phyloP scores from a whole-genome alignment of 2,329 filamentous ascomycete species.

The Leptosphaerulina australis region DNA sequence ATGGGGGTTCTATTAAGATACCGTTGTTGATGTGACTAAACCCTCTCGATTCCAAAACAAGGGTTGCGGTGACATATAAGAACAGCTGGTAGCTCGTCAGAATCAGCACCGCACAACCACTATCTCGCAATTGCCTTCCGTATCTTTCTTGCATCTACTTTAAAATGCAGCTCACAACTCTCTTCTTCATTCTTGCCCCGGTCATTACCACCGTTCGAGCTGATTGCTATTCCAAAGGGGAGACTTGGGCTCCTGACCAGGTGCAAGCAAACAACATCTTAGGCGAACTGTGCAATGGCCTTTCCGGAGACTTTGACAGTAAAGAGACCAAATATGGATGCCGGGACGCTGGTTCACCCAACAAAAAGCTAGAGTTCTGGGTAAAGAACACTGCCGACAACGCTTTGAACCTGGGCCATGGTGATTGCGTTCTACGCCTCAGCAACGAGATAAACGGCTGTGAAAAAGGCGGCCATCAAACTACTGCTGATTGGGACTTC shows the following conservation, averaged over 20 bases:
- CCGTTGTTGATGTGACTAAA: too few relatives aligned
- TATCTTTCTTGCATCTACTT: background rate
- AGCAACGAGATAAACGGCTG: slow-evolving; percentile 8
- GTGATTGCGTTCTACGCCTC: slow-evolving; percentile 4
- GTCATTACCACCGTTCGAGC: slow-evolving; percentile 1
- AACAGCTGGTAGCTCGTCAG: too few relatives aligned
- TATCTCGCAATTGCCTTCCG: background rate
- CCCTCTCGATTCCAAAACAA: too few relatives aligned
- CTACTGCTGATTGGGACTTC: slow-evolving; percentile 1
- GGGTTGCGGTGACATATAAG: too few relatives aligned
- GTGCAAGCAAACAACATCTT: slow-evolving; percentile 4
- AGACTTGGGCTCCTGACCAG: background rate
- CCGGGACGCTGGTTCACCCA: background rate
- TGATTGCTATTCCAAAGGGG: background rate
- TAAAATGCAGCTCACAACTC: slow-evolving; percentile 1
- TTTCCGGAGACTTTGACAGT: background rate
- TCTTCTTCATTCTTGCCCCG: slow-evolving; percentile 1
- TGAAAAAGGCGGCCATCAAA: background rate
- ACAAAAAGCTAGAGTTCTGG: slow-evolving; percentile 6
- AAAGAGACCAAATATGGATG: background rate
- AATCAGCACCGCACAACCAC: background rate
- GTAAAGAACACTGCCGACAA: background rate
- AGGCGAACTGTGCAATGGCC: background rate
- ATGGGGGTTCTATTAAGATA: too few relatives aligned
- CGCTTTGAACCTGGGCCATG: background rate